These are phyloP conservation scores for Cystobasidiopsis lactophilus DNA, from an alignment of 768 basidiomycete species.

Conservation along the genomic window DNA sequence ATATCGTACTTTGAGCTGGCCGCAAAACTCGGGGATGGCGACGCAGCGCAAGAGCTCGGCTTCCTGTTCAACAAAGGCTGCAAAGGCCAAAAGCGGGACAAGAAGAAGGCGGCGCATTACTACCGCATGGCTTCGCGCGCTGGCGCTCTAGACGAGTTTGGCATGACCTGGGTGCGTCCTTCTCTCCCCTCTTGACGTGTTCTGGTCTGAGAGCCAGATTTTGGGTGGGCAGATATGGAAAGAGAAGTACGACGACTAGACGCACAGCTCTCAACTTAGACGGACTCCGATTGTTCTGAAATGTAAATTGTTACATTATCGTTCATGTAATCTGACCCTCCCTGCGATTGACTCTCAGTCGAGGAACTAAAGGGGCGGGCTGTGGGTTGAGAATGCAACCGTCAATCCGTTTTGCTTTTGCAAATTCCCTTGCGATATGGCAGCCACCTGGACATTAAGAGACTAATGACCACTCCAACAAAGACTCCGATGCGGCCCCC, in stretches of 20 bases:
- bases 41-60: slow-evolving; percentile 66
- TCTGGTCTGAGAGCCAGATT: no score
- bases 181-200: background rate
- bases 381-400: no score
- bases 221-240: slow-evolving; percentile 36
- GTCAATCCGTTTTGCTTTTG: no score
- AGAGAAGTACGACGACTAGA: slow-evolving; percentile 37
- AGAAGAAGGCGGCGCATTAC: slow-evolving; percentile 68
- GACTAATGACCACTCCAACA: no score
- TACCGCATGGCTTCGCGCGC: slow-evolving; percentile 51
- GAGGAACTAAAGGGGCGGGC: no score
- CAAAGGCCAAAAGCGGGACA: slow-evolving; percentile 75
- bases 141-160: slow-evolving; percentile 6
- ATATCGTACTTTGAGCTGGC: slow-evolving; percentile 51
- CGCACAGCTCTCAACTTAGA: background rate
- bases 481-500: no score
- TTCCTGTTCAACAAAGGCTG: slow-evolving; percentile 67
- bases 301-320: no score
- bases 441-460: no score
- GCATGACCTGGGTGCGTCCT: background rate
- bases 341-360: no score
- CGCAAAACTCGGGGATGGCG: slow-evolving; percentile 59
- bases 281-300: background rate
- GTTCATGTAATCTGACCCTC: no score
- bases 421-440: no score